phyloP scores from a whole-genome alignment of 805 yeast genomes.

The Wickerhamiella azymoides region DNA sequence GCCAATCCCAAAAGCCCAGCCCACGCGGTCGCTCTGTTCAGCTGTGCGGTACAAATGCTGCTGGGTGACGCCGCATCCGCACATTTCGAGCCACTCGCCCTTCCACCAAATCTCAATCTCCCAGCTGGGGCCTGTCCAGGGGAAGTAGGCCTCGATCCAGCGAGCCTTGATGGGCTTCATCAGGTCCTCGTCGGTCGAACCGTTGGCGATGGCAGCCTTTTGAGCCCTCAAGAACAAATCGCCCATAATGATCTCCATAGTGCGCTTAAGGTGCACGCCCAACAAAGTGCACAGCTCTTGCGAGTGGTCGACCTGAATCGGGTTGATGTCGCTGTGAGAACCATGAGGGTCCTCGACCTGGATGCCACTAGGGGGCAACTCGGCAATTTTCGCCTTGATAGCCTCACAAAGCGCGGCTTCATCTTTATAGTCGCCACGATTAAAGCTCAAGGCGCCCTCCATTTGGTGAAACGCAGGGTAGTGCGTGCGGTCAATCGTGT shows the following conservation, averaged over 20 bases:
- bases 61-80: conserved; percentile 88
- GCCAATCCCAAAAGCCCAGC: conserved; percentile 98
- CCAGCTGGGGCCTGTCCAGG: conserved; percentile 98
- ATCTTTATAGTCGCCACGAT: conserved; percentile 30
- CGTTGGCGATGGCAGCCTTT: conserved; percentile 45
- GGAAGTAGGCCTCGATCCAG: conserved; percentile 93
- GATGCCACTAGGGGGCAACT: conserved; percentile 52
- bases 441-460: conserved; percentile 93
- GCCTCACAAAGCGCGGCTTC: conserved; percentile 31
- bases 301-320: conserved; percentile 68
- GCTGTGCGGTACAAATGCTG: conserved; percentile 64
- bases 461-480: conserved; percentile 96
- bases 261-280: conserved; percentile 67
- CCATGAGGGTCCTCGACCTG: conserved; percentile 65
- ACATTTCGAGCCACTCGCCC: conserved; percentile 93
- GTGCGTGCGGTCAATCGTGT: conserved; percentile 89
- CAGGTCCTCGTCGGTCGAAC: conserved; percentile 43
- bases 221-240: conserved; percentile 62
- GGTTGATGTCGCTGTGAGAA: conserved; percentile 46
- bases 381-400: conserved; percentile 44
- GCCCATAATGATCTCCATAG: conserved; percentile 69
- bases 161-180: conserved; percentile 70
- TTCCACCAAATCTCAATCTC: conserved; percentile 99
- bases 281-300: conserved; percentile 55
- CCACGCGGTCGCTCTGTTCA: conserved; percentile 47